These are phyloP conservation scores for Blastobotrys muscicola DNA, from an alignment of 805 yeast genomes.

Conservation along the genomic window DNA sequence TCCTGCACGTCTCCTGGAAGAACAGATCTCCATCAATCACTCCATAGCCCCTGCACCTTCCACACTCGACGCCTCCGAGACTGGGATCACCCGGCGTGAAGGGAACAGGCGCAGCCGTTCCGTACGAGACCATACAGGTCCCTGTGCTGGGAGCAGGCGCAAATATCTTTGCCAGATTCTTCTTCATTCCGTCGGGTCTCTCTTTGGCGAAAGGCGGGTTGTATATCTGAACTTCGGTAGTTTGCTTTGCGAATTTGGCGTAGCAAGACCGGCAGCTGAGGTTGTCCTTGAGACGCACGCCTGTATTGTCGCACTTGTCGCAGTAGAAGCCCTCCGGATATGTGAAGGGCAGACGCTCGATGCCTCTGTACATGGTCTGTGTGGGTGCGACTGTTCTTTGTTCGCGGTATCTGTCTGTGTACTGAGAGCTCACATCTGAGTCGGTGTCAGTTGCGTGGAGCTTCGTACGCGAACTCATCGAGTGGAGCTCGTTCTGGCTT, in stretches of 20 bases:
- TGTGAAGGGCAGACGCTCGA: conserved; percentile 42
- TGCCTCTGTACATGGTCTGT: neutral
- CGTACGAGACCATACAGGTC: conserved; percentile 18
- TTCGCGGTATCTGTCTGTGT: neutral
- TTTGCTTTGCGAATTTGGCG: conserved; percentile 45
- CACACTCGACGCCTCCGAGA: conserved; percentile 63
- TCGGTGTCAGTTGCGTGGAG: too few species aligned
- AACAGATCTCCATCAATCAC: conserved; percentile 20
- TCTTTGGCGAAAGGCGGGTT: conserved; percentile 1
- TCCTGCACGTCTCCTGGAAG: conserved; percentile 3
- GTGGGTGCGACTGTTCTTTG: neutral
- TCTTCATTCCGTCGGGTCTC: neutral
- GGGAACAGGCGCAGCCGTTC: conserved; percentile 31
- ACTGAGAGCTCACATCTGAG: too few species aligned
- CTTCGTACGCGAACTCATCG: too few species aligned
- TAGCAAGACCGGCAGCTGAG: conserved; percentile 63
- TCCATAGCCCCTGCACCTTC: conserved; percentile 61
- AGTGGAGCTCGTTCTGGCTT: too few species aligned
- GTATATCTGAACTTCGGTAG: conserved; percentile 9
- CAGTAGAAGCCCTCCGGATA: conserved; percentile 60
- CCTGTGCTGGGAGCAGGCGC: conserved; percentile 11
- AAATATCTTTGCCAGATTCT: conserved; percentile 6
- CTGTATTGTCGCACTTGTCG: conserved; percentile 65
- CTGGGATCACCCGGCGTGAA: conserved; percentile 70
- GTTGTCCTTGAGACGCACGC: conserved; percentile 52